Evolutionary conservation across 495 filamentous ascomycete genomes (phyloP), one percentile per base, ranked within the genome.

Genomic region (Bombardia bombarda): DNA sequence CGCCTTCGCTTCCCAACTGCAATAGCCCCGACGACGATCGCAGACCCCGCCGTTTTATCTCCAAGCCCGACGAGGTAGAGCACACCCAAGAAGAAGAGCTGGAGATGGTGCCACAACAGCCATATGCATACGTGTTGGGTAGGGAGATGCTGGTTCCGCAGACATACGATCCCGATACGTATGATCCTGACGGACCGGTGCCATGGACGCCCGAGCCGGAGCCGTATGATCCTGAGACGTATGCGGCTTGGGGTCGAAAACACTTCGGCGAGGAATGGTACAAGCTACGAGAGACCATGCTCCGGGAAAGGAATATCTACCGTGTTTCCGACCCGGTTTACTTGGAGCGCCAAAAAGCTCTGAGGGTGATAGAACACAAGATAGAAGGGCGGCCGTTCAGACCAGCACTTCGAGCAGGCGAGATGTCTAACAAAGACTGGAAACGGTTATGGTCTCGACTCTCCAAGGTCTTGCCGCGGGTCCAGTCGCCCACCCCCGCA

Each of bases 251-350:
- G 46, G 46, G 46, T 33, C 46, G 46, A 38, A 44, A 49, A 17
- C 46, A 44, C 22, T 44, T 44, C 18, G 40, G 46, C 46, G 40
- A 49, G n/a, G 35, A 49, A 7, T 49, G 40, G 46, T 49, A 39
- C 33, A 14, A 44, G 18, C 39, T 24, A 21, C 46, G 46, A 39
- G 18, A 43, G 21, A 44, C 23, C 8, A 49, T 49, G 40, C 46
- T 49, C 22, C 19, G 25, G 33, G 46, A 49, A 43, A 32, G 46
- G 33, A 43, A 49, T 32, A 39, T 49, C 25, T 44, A 49, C 24
- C 19, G 5, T 36, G 18, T 10, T 13, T 23, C 18, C 14, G 46
- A 49, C 32, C 40, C 40, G 24, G 40, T 44, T 17, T 49, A 43
- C 25, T 13, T 28, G 23, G 40, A 43, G 12, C 40, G 40, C 23